These are phyloP conservation scores for Stagonosporopsis tanaceti DNA, from an alignment of 2,329 filamentous ascomycete genomes.

Conservation along the genomic window DNA sequence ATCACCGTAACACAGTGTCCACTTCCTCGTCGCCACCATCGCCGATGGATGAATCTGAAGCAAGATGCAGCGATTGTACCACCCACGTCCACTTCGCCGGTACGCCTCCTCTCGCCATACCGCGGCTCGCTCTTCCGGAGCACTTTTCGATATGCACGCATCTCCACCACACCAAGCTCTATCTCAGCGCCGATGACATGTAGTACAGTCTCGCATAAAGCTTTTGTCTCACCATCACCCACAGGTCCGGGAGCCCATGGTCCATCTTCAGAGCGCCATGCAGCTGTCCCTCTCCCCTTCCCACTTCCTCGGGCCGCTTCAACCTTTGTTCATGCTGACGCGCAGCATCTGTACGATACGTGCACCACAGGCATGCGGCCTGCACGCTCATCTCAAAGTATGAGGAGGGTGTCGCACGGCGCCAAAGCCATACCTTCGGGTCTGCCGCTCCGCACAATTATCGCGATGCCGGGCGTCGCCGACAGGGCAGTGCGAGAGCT, in stretches of 20 bases:
- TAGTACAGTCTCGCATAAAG: slow-evolving; percentile 17
- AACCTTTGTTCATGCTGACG: slow-evolving; percentile 14
- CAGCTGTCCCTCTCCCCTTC: slow-evolving; percentile 19
- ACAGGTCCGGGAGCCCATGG: slow-evolving; percentile 4
- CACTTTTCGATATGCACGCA: slow-evolving; percentile 1
- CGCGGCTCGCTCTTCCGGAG: neutral
- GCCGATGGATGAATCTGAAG: slow-evolving; percentile 4
- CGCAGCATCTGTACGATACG: slow-evolving; percentile 23
- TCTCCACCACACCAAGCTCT: slow-evolving; percentile 7
- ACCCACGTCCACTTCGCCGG: slow-evolving; percentile 6
- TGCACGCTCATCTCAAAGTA: slow-evolving; percentile 16
- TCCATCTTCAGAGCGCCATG: slow-evolving; percentile 22
- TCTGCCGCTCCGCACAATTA: neutral
- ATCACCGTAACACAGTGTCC: slow-evolving; percentile 13
- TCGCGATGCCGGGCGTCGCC: neutral
- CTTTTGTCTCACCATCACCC: slow-evolving; percentile 14
- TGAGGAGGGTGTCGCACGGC: slow-evolving; percentile 14
- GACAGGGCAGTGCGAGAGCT: neutral
- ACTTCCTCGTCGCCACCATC: slow-evolving; percentile 11
- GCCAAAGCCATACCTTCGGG: slow-evolving; percentile 5
- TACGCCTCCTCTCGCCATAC: neutral
- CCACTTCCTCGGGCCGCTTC: slow-evolving; percentile 10
- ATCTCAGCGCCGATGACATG: slow-evolving; percentile 11
- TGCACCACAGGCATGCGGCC: slow-evolving; percentile 2
- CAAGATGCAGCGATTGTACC: slow-evolving; percentile 11